Base-by-base conservation (phyloP, 2,329 filamentous ascomycete genomes). In the Microsporum ferrugineum region DNA sequence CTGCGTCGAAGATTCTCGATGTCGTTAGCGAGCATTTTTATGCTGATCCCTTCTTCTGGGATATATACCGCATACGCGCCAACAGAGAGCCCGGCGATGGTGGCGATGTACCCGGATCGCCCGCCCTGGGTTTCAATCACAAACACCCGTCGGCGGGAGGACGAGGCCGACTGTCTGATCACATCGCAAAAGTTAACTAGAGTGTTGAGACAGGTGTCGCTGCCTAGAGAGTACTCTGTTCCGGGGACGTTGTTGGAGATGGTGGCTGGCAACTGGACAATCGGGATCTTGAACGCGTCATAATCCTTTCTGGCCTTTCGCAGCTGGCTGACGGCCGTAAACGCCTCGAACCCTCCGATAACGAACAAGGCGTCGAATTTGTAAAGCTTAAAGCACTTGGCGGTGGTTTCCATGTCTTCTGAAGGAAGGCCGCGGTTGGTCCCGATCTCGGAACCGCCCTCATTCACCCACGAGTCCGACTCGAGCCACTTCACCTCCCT, bases 161-260 rank as follows among this genome's bases (percentile, higher is more conserved):
- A 91, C 1, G 91, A 96, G 0, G 94, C 94, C 1, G 91, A 96
- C 74, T 97, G 94, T 75, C 95, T 91, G 76, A 97, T 96, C 70
- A 91, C 92, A 79, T 99, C 94, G 72, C 92, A 96, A 77, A 96
- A 99, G 67, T 87, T 84, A 65, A 96, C 90, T 43, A 99, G 81
- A 60, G 95, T 91, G 77, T 99, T 99, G 64, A 99, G 79, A 71
- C 94, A 97, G 1, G 94, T 99, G 70, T 99, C 94, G 36, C 91
- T 96, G 49, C 94, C 94, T 53, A 99, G 84, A 1, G 91, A 96
- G 78, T 96, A 97, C 75, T 99, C 94, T 0, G 92, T 96, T 43
- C 94, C 94, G 0, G 94, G 94, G 3, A 99, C 94, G 73, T 99
- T 99, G 81, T 99, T 99, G 66, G 90, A 96, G 68, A 99, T 92